Evolutionary conservation across 2,329 filamentous ascomycete species (phyloP).

Genomic region (Aurifilum marmelostoma): DNA sequence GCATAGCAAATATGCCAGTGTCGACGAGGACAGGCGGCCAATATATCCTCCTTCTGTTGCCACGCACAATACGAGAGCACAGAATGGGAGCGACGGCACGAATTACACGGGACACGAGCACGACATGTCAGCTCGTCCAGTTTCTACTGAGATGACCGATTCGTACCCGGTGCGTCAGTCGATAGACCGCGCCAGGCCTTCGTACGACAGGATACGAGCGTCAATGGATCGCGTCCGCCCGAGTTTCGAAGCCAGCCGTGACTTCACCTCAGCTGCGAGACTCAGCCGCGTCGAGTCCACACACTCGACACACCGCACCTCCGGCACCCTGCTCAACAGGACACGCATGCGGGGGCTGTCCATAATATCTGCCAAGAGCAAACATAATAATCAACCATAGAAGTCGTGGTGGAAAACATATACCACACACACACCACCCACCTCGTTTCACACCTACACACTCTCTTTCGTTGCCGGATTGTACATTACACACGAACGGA

Average conservation of each 20-base stretch:
- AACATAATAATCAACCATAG: slow-evolving; percentile 25
- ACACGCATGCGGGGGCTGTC: slow-evolving; percentile 36
- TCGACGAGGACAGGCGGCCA: slow-evolving; percentile 86
- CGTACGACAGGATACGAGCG: slow-evolving; percentile 83
- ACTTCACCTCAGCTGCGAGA: slow-evolving; percentile 89
- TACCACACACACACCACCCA: not conserved
- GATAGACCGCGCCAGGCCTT: slow-evolving; percentile 73
- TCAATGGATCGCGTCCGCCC: slow-evolving; percentile 85
- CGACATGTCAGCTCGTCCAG: slow-evolving; percentile 46
- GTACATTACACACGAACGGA: slow-evolving; percentile 25
- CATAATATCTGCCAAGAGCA: slow-evolving; percentile 37
- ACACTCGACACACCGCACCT: slow-evolving; percentile 47
- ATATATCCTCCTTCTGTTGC: slow-evolving; percentile 93
- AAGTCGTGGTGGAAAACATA: not conserved
- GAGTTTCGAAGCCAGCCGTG: slow-evolving; percentile 84
- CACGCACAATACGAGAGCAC: slow-evolving; percentile 79
- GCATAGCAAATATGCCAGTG: slow-evolving; percentile 62
- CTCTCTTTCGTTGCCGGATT: not conserved
- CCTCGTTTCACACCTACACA: slow-evolving; percentile 13
- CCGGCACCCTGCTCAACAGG: slow-evolving; percentile 30
- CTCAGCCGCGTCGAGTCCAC: slow-evolving; percentile 81
- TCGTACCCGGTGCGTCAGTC: slow-evolving; percentile 52
- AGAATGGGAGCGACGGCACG: slow-evolving; percentile 92
- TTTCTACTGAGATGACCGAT: slow-evolving; percentile 30
- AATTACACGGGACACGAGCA: slow-evolving; percentile 75